Base-by-base conservation (phyloP, 192 early-diverging fungal genomes). In the Backusella parvicylindrica region DNA sequence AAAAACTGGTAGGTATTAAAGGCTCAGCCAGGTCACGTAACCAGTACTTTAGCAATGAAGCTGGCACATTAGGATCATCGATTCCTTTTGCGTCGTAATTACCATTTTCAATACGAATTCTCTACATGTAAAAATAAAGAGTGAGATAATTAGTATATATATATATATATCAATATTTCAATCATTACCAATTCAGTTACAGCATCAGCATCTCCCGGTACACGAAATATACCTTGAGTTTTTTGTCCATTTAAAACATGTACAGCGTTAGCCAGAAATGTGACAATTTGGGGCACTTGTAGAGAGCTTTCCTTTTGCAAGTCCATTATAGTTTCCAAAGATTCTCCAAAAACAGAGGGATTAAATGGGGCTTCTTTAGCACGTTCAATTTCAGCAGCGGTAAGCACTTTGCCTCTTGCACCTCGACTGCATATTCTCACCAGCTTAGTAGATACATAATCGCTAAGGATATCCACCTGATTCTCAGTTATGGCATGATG, bases 191-290 rank as follows among this genome's bases (percentile, higher is more conserved):
- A 72, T 68, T 90, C 93, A 36, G 93, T 89, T 8, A 99, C 95
- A 30, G 86, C 84, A 64, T 97, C 96, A 36, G 89, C 90, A 81
- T 99, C 96, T 16, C 95, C 97, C 26, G 97, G 96, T 15, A 99
- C 94, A 70, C 97, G 91, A 82, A 99, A 99, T 71, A 99, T 97
- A 33, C 97, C 97, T 80, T 99, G 96, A 16, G 95, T 89, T 67
- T 80, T 64, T 28, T 85, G 86, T 16, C 97, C 97, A 60, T 92
- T 90, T 41, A 99, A 86, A 0, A 87, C 76, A 18, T 91, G 75
- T 13, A 99, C 92, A 18, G 89, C 84, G 23, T 90, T 86, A 1
- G 91, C 86, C 56, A 99, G 82, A 73, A 94, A 95, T 36, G 91
- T 87, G 18, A 99, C 88, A 53, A 99, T 86, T 3, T 88, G 85